phyloP scores from a whole-genome alignment of 2,329 filamentous ascomycete species.

The Aspergillus caelatus region DNA sequence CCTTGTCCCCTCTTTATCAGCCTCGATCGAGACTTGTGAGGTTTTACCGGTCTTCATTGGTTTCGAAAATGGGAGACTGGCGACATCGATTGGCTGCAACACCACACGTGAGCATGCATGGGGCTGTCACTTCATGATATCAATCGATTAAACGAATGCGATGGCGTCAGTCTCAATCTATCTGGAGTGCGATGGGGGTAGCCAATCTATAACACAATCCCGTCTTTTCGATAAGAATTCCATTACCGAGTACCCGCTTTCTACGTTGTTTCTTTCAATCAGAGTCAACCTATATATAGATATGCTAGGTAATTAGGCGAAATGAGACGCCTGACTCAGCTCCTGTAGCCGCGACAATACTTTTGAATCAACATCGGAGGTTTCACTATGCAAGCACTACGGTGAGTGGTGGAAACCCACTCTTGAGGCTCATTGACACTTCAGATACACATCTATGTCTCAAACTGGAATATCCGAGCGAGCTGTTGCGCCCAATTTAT shows the following conservation, averaged over 20 bases:
- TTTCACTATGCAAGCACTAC: background rate
- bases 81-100: conserved; percentile 10
- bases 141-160: background rate
- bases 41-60: background rate
- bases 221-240: background rate
- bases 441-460: background rate
- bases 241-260: conserved; percentile 4
- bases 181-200: background rate
- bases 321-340: conserved; percentile 3
- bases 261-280: background rate
- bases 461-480: background rate
- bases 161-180: background rate
- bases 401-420: background rate
- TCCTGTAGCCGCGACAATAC: background rate
- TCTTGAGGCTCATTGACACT: background rate
- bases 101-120: conserved; percentile 24
- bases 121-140: background rate
- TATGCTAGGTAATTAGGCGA: background rate
- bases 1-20: conserved; percentile 1
- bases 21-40: background rate
- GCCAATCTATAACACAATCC: background rate
- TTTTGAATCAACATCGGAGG: background rate
- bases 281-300: conserved; percentile 1
- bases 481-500: background rate
- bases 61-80: background rate